Evolutionary conservation across 2,329 filamentous ascomycete genomes (phyloP), one percentile per base, ranked within the genome.

Genomic region (Phaeosphaeria sp.): DNA sequence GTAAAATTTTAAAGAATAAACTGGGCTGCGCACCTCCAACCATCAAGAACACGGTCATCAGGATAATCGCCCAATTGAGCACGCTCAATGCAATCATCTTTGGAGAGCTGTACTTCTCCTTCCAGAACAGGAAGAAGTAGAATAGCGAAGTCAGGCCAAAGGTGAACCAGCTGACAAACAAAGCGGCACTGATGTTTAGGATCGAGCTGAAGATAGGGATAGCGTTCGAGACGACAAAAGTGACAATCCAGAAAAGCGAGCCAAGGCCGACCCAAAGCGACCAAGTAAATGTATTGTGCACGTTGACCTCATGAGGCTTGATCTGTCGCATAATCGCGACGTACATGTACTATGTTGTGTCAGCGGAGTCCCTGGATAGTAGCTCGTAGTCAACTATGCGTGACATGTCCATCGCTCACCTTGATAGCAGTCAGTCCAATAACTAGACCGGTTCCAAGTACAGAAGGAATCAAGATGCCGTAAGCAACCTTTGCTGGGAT

Each of bases 371-470:
- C n/a, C n/a, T n/a, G n/a, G n/a, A n/a, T n/a, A n/a, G n/a, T n/a
- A n/a, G n/a, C n/a, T n/a, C n/a, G n/a, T n/a, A n/a, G n/a, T n/a
- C n/a, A n/a, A n/a, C n/a, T n/a, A 17, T 20, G 4, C 13, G 17
- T 21, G 11, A 22, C 18, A 46, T 46, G 42, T 22, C 7, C 9
- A 10, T 15, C 21, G 7, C 42, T 21, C 13, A 46, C 42, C 67
- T 89, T 89, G 51, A 82, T 82, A 1, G 87, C 87, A 1, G 90
- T 85, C 63, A 89, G 86, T 15, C 85, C 87, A 68, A 90, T 88
- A 56, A 91, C 89, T 3, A 90, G 87, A 50, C 88, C 89, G 0
- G 89, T 87, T 49, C 91, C 86, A 43, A 91, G 80, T 54, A 91
- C 90, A 1, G 90, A 90, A 20, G 88, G 88, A 4, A 88, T 81